These are phyloP conservation scores for Cairneyella variabilis DNA, from an alignment of 495 filamentous ascomycete species.

Conservation along the genomic window DNA sequence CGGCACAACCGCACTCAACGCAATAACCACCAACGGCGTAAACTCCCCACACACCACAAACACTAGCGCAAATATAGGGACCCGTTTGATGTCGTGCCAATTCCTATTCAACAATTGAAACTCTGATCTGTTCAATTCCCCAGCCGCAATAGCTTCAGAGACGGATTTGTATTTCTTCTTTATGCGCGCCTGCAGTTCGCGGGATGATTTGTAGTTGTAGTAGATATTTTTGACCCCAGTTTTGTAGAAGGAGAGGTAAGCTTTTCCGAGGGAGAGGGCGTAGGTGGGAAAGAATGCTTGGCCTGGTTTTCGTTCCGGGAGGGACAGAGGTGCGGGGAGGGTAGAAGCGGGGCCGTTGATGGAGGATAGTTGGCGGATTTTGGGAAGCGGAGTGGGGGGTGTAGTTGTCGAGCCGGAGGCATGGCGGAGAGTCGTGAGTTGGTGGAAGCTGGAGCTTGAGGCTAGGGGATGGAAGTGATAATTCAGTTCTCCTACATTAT, in stretches of 20 bases:
- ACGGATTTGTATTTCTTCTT: constrained; percentile 30
- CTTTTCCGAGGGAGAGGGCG: constrained; percentile 47
- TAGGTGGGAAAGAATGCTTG: constrained; percentile 38
- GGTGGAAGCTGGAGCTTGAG: neutral
- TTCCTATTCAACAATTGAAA: constrained; percentile 65
- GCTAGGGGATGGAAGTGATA: neutral
- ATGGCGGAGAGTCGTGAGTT: neutral
- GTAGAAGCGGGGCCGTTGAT: constrained; percentile 58
- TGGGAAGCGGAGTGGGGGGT: neutral
- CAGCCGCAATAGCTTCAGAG: constrained; percentile 24
- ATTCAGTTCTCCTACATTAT: too few relatives aligned
- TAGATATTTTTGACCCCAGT: constrained; percentile 68
- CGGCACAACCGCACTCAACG: constrained; percentile 68
- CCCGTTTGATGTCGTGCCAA: constrained; percentile 62
- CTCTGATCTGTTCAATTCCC: constrained; percentile 48
- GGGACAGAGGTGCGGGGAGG: constrained; percentile 51
- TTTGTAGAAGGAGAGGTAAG: constrained; percentile 81
- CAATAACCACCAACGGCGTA: constrained; percentile 67
- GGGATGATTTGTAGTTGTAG: constrained; percentile 47
- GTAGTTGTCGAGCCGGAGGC: constrained; percentile 3
- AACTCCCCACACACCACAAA: constrained; percentile 79
- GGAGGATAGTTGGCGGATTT: neutral
- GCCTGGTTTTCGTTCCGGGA: constrained; percentile 39
- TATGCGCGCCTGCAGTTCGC: constrained; percentile 35
- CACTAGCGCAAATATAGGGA: constrained; percentile 71